phyloP scores from a whole-genome alignment of 805 yeast species.

The Groenewaldozyma salmanticensis region DNA sequence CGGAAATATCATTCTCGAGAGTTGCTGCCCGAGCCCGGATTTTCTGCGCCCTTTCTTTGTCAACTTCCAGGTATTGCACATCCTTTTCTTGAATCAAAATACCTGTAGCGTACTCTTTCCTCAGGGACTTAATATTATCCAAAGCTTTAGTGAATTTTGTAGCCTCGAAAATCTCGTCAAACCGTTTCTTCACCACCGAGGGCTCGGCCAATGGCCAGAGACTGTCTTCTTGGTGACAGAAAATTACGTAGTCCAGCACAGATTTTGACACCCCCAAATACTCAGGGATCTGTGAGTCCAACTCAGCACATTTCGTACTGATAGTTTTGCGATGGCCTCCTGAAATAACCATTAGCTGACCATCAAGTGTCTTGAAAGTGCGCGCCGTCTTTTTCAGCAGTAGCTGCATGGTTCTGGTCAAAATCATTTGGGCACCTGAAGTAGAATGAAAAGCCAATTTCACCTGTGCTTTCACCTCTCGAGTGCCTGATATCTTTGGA shows the following conservation, averaged over 20 bases:
- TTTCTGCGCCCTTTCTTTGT: slow-evolving; percentile 60
- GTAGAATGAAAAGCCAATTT: slow-evolving; percentile 74
- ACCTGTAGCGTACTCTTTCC: slow-evolving; percentile 69
- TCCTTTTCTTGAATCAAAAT: slow-evolving; percentile 68
- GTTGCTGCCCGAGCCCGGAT: slow-evolving; percentile 39
- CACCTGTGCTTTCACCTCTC: slow-evolving; percentile 79
- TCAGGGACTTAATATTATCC: slow-evolving; percentile 63
- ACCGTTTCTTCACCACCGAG: slow-evolving; percentile 73
- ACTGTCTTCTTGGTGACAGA: slow-evolving; percentile 96
- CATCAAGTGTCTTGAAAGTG: slow-evolving; percentile 88
- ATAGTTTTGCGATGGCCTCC: slow-evolving; percentile 61
- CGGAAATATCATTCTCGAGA: slow-evolving; percentile 36
- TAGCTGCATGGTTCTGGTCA: slow-evolving; percentile 77
- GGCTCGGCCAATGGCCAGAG: slow-evolving; percentile 93
- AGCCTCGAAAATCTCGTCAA: slow-evolving; percentile 95
- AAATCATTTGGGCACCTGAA: slow-evolving; percentile 68
- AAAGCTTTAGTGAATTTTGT: slow-evolving; percentile 85
- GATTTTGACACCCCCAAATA: slow-evolving; percentile 84
- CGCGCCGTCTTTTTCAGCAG: slow-evolving; percentile 47
- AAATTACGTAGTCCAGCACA: slow-evolving; percentile 81
- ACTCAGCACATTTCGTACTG: slow-evolving; percentile 72
- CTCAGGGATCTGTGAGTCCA: slow-evolving; percentile 72
- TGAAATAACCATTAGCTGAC: slow-evolving; percentile 60
- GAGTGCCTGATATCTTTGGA: slow-evolving; percentile 59
- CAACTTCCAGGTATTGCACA: slow-evolving; percentile 65